Conservation (phyloP, 257 asterid genomes). For the Anisodus acutangulus region DNA sequence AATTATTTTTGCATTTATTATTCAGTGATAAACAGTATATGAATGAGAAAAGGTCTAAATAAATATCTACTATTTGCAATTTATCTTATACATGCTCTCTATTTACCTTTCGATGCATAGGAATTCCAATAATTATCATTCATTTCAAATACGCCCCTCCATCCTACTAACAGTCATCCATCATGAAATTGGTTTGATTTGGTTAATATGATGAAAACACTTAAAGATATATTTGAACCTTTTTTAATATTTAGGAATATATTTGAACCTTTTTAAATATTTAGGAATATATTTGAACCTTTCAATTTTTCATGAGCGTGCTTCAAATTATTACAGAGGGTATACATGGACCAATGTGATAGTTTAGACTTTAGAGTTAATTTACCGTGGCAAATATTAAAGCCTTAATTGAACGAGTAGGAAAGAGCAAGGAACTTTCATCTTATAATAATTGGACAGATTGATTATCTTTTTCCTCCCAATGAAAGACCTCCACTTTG, state of each 20-base stretch:
- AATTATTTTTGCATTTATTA: neutral
- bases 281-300: neutral
- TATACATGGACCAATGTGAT: neutral
- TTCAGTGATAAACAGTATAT: neutral
- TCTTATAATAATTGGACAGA: neutral
- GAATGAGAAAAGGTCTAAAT: too few relatives aligned
- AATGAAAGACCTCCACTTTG: conserved; percentile 23
- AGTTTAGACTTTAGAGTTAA: too few relatives aligned
- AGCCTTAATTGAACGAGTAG: neutral
- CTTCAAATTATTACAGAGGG: neutral
- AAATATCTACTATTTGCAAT: neutral
- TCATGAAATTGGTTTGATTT: neutral
- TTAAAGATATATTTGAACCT: neutral
- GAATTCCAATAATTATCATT: neutral
- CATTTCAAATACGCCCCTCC: neutral
- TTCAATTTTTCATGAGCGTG: neutral
- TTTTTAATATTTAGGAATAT: neutral
- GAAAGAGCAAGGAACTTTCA: neutral
- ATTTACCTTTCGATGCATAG: neutral
- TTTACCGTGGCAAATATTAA: too few relatives aligned
- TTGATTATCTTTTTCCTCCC: neutral
- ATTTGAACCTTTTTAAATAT: neutral
- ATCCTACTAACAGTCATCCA: neutral
- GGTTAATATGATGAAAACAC: neutral
- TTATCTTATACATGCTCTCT: neutral